These are phyloP conservation scores for Sarocladium brachiariae DNA, from an alignment of 2,329 filamentous ascomycete species.

Conservation along the genomic window DNA sequence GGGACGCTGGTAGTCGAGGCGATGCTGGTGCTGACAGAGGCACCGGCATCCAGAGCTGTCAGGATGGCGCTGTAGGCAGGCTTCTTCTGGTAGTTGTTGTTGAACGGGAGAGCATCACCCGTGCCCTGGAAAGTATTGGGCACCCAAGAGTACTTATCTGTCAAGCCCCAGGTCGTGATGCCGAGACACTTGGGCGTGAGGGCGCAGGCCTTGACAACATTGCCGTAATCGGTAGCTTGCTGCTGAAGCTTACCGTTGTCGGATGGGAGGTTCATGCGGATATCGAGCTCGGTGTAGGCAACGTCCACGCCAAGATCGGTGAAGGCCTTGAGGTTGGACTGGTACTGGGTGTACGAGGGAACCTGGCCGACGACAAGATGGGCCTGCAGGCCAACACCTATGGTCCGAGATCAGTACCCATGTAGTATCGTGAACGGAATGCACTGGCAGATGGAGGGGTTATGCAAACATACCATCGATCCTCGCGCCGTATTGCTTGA, in stretches of 20 bases:
- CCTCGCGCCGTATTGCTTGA: constrained; percentile 41
- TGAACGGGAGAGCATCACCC: constrained; percentile 34
- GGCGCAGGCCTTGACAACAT: constrained; percentile 30
- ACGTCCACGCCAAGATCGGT: constrained; percentile 47
- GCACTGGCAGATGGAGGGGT: too few species aligned
- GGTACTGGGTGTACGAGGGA: constrained; percentile 36
- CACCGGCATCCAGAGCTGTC: constrained; percentile 22
- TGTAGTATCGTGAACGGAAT: too few species aligned
- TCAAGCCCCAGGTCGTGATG: constrained; percentile 37
- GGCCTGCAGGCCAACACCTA: constrained; percentile 53
- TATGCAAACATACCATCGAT: constrained; percentile 41
- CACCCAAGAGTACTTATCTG: constrained; percentile 32
- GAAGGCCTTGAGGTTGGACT: constrained; percentile 42
- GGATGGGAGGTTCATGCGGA: constrained; percentile 43
- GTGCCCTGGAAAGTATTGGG: constrained; percentile 30
- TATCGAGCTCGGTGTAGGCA: constrained; percentile 56
- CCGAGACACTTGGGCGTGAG: constrained; percentile 33
- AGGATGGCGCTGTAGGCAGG: constrained; percentile 32
- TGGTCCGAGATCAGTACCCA: too few species aligned
- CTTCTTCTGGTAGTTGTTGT: constrained; percentile 30
- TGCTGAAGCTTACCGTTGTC: constrained; percentile 30
- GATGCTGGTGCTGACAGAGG: too few species aligned
- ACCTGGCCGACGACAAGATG: constrained; percentile 52
- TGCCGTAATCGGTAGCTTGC: constrained; percentile 42
- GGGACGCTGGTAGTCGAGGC: too few species aligned